Base-by-base conservation (phyloP, 352 stramenopile genomes). In the Globisporangium perplexum region DNA sequence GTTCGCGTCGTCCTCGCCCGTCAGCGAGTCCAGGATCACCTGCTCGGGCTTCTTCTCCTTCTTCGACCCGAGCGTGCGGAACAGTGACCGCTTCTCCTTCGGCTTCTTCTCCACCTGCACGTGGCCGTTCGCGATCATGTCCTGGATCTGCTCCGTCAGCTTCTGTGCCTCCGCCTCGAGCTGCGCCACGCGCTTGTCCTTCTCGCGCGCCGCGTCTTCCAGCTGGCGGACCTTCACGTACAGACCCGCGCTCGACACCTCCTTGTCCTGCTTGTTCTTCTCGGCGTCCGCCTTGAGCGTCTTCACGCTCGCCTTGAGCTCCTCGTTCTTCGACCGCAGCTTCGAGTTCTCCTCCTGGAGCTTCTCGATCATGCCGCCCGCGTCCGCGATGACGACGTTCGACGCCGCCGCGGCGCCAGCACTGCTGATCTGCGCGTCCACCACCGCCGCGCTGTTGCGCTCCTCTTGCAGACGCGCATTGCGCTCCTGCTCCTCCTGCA, bases 351-450 rank as follows among this genome's bases (percentile, higher is more conserved):
- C 81, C 42, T 86, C 72, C 50, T 88, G 77, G 2, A 93, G 69
- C 54, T 83, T 85, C 57, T 89, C 81, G 42, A 93, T 93, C 81
- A 93, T 93, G 28, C 80, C 82, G 38, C 80, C 81, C 36, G 83
- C 79, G 39, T 93, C 83, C 35, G 79, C 77, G 67, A 90, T 90
- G 31, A 89, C 78, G 4, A 69, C 74, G 31, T 80, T 85, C 22
- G 76, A 82, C n/a, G 58, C 71, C 18, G 69, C 66, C n/a, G 68
- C 59, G 8, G 31, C 61, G 39, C 51, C 47, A 15, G 52, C 48
- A 15, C 47, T 33, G 12, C 35, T 59, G 12, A 50, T 39, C 39
- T 62, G 60, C 20, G 47, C 53, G 14, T 73, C 57, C 23, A 83
- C 71, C 18, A 63, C 54, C 31, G 63, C 50, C 15, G 78, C 51